phyloP scores from a whole-genome alignment of 2,329 filamentous ascomycete species.

The Canariomyces notabilis region DNA sequence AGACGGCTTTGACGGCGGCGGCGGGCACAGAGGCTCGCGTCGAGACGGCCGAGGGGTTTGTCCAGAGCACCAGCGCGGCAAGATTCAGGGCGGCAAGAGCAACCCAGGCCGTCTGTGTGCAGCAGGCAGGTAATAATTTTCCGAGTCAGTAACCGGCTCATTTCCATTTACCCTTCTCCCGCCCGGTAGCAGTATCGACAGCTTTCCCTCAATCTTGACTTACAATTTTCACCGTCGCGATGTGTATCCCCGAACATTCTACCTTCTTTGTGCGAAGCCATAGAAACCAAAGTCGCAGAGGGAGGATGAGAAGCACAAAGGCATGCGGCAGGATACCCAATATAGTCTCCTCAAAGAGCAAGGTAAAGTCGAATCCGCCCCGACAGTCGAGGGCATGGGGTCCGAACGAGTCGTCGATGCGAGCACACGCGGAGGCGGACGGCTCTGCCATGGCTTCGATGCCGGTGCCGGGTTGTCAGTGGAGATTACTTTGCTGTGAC shows the following conservation, averaged over 20 bases:
- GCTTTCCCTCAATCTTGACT: no score
- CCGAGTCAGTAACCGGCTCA: not conserved
- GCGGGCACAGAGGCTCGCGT: constrained; percentile 29
- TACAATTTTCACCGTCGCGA: constrained; percentile 19
- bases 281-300: constrained; percentile 19
- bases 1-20: constrained; percentile 26
- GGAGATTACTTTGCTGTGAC: not conserved
- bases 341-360: constrained; percentile 29
- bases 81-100: constrained; percentile 25
- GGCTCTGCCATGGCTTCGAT: constrained; percentile 17
- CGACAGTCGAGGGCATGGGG: constrained; percentile 24
- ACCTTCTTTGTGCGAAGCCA: constrained; percentile 15
- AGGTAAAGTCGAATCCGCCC: constrained; percentile 29
- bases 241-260: not conserved
- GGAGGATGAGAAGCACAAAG: constrained; percentile 17
- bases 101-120: constrained; percentile 22
- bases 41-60: constrained; percentile 18
- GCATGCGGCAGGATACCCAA: constrained; percentile 21
- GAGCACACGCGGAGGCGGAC: constrained; percentile 9
- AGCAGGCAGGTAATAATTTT: not conserved
- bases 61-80: constrained; percentile 25
- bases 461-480: not conserved
- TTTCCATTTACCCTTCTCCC: no score
- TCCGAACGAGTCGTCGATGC: constrained; percentile 25
- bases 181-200: not conserved